Percentiles rank a stretch among this genome's conserved stretches.
Evolutionary conservation across 208 protist genomes (phyloP).

Genomic region (Novymonas esmeraldas): DNA sequence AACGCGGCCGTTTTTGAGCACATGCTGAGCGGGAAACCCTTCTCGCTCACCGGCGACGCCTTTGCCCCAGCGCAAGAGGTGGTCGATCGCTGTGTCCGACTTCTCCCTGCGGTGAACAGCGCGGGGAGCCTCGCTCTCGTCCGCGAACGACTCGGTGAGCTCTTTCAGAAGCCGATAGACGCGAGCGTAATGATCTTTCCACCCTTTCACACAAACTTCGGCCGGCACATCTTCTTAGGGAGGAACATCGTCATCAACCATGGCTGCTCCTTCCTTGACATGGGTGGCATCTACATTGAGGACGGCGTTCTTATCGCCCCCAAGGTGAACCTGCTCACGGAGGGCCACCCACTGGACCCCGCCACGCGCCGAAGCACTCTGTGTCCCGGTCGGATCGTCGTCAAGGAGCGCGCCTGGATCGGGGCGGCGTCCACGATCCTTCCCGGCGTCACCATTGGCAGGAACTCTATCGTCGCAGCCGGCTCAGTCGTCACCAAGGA

Average conservation of each 20-base stretch:
- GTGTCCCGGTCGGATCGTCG: slow-evolving; percentile 40
- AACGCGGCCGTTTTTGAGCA: slow-evolving; percentile 15
- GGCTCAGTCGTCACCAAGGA: slow-evolving; percentile 84
- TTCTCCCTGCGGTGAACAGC: slow-evolving; percentile 27
- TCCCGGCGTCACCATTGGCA: slow-evolving; percentile 81
- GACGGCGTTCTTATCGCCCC: slow-evolving; percentile 56
- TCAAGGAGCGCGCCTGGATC: slow-evolving; percentile 70
- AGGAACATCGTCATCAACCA: slow-evolving; percentile 70
- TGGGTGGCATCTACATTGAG: slow-evolving; percentile 61
- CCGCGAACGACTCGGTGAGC: slow-evolving; percentile 18
- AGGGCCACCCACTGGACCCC: slow-evolving; percentile 70
- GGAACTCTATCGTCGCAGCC: slow-evolving; percentile 67
- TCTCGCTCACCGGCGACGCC: slow-evolving; percentile 25
- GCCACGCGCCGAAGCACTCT: slow-evolving; percentile 33
- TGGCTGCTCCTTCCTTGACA: slow-evolving; percentile 72
- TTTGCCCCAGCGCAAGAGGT: slow-evolving; percentile 28
- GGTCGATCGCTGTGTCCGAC: slow-evolving; percentile 24
- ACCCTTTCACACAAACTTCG: slow-evolving; percentile 83
- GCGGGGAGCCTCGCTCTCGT: slow-evolving; percentile 9
- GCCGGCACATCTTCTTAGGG: slow-evolving; percentile 67
- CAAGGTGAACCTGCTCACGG: slow-evolving; percentile 71
- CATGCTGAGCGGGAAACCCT: slow-evolving; percentile 59
- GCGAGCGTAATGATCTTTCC: slow-evolving; percentile 50
- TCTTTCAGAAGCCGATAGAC: slow-evolving; percentile 35
- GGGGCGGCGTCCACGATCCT: slow-evolving; percentile 50